Conservation (phyloP, 1,139 yeast species). For the Debaryomyces robertsiae region DNA sequence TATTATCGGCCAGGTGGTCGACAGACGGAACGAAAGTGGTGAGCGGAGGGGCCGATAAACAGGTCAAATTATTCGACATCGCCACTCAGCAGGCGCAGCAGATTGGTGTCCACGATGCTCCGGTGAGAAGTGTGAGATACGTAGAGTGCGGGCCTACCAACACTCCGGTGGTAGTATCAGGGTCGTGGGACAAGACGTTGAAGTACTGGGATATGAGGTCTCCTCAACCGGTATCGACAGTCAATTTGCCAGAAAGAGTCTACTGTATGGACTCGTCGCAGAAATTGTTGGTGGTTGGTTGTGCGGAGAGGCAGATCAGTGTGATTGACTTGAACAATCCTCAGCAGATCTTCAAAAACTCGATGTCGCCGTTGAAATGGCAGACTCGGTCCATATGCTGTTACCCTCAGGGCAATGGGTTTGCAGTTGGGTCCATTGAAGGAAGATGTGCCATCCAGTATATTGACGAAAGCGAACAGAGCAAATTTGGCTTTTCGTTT, state of each 20-base stretch:
- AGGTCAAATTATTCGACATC: constrained; percentile 81
- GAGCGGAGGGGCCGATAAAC: constrained; percentile 93
- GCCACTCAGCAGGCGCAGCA: constrained; percentile 81
- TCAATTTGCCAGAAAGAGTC: constrained; percentile 86
- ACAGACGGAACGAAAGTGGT: constrained; percentile 84
- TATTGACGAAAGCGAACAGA: constrained; percentile 79
- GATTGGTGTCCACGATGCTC: constrained; percentile 82
- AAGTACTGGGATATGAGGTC: constrained; percentile 93
- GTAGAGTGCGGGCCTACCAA: constrained; percentile 83
- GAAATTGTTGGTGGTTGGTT: constrained; percentile 83
- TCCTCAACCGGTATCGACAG: constrained; percentile 79
- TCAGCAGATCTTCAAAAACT: constrained; percentile 72
- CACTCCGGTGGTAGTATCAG: constrained; percentile 84
- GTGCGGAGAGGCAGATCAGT: constrained; percentile 85
- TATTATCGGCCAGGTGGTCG: constrained; percentile 79
- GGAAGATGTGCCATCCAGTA: constrained; percentile 98
- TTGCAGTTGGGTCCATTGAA: constrained; percentile 90
- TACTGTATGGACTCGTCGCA: constrained; percentile 86
- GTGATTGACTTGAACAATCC: constrained; percentile 84
- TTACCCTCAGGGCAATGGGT: constrained; percentile 88
- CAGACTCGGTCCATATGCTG: constrained; percentile 86
- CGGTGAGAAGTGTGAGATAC: constrained; percentile 73
- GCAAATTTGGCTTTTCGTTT: constrained; percentile 78
- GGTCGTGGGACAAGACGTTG: constrained; percentile 96
- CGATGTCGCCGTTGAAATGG: constrained; percentile 83